Percentiles rank a stretch among this genome's conserved stretches.
These are phyloP conservation scores for Silene uniflora DNA, from an alignment of 148 eudicot genomes.

Conservation along the genomic window DNA sequence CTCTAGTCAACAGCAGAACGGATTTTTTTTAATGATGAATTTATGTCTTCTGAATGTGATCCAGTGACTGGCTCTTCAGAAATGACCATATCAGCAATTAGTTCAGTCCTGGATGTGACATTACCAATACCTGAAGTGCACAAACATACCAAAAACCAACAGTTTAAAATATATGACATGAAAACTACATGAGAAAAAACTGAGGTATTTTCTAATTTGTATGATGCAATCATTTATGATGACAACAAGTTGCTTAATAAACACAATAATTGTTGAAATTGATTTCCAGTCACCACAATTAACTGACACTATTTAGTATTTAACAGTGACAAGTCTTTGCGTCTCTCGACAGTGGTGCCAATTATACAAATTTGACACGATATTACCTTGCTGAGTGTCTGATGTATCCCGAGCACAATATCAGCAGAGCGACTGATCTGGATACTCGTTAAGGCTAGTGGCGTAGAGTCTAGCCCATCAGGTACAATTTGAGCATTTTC, in stretches of 20 bases:
- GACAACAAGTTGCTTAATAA: neutral
- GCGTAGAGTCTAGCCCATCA: constrained; percentile 26
- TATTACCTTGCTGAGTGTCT: constrained; percentile 51
- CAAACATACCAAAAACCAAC: constrained; percentile 32
- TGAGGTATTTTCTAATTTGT: neutral
- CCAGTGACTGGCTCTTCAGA: constrained; percentile 31
- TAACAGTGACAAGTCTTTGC: neutral
- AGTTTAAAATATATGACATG: constrained; percentile 1
- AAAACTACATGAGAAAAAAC: neutral
- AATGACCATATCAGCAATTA: constrained; percentile 23
- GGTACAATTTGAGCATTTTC: constrained; percentile 26
- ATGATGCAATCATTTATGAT: neutral
- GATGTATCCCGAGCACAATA: constrained; percentile 67
- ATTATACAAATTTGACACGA: neutral
- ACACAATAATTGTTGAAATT: neutral
- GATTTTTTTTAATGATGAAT: too few relatives aligned
- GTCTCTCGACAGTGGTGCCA: constrained; percentile 3
- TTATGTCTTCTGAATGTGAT: constrained; percentile 45
- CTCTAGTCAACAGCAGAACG: too few relatives aligned
- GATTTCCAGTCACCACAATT: neutral
- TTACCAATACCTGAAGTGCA: constrained; percentile 22
- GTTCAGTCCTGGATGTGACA: constrained; percentile 25
- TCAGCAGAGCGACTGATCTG: constrained; percentile 30
- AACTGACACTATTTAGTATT: constrained; percentile 4
- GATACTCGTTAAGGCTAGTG: constrained; percentile 23